These are phyloP conservation scores for Halophytophthora polymorphica DNA, from an alignment of 352 stramenopile species.

Conservation along the genomic window DNA sequence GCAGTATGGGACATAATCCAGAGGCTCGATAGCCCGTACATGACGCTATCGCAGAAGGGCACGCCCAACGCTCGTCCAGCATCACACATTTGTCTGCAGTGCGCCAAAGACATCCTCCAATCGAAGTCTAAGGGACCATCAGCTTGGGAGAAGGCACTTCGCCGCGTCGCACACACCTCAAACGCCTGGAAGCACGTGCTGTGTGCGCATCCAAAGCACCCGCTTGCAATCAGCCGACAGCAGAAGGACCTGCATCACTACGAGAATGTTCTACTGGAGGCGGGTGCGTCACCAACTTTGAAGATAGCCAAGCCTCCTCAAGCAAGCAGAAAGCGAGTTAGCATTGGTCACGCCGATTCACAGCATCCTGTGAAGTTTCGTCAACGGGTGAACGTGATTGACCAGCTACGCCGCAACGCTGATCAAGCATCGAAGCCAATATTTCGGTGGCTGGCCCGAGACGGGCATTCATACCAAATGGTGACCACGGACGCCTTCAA, in stretches of 20 bases:
- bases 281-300: no score
- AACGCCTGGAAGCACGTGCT: constrained; percentile 1
- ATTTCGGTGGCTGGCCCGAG: neutral
- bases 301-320: no score
- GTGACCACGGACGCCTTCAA: constrained; percentile 1
- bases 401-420: constrained; percentile 3
- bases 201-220: neutral
- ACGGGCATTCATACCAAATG: constrained; percentile 3
- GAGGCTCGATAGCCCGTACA: neutral
- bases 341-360: no score
- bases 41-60: neutral
- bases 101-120: neutral
- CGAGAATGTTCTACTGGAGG: no score
- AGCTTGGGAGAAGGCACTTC: neutral
- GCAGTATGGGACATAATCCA: neutral
- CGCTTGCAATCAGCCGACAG: neutral
- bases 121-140: neutral
- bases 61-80: neutral
- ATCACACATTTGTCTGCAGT: constrained; percentile 1
- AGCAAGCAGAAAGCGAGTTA: no score
- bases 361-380: no score
- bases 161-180: neutral
- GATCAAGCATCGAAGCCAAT: neutral
- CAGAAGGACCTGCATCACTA: neutral
- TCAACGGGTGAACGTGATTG: neutral